Percentiles rank a stretch among this genome's conserved stretches.
Conservation (phyloP, 2,329 filamentous ascomycete genomes). For the Cryoendolithus antarcticus region DNA sequence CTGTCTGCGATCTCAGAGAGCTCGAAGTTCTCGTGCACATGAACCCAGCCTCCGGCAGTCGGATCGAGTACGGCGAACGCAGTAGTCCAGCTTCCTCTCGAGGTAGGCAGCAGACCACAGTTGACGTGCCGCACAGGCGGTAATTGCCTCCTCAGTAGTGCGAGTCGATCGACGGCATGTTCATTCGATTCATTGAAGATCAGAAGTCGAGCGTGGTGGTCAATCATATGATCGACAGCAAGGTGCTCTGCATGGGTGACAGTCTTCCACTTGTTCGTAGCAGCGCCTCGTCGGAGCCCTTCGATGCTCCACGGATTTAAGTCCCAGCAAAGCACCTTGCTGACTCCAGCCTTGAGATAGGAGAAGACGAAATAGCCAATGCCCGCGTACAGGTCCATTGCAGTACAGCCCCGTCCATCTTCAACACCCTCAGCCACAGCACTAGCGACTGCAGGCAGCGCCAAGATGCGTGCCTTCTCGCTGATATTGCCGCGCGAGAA, state of each 20-base stretch:
- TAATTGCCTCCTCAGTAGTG: conserved; percentile 11
- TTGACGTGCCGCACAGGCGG: conserved; percentile 44
- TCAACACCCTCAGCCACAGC: conserved; percentile 21
- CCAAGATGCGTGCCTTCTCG: conserved; percentile 69
- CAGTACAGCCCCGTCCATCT: conserved; percentile 17
- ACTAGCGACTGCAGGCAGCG: conserved; percentile 23
- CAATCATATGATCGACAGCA: neutral
- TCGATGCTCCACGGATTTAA: conserved; percentile 51
- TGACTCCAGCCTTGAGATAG: conserved; percentile 59
- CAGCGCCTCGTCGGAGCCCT: conserved; percentile 30
- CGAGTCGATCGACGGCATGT: conserved; percentile 19
- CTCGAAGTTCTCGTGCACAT: conserved; percentile 50
- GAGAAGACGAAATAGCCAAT: conserved; percentile 91
- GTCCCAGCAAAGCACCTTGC: conserved; percentile 71
- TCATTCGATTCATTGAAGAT: conserved; percentile 32
- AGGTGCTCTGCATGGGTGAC: neutral
- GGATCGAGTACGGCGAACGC: conserved; percentile 38
- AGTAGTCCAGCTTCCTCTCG: conserved; percentile 35
- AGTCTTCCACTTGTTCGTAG: conserved; percentile 27
- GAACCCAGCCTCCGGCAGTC: conserved; percentile 41
- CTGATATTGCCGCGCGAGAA: conserved; percentile 83
- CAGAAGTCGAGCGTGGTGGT: conserved; percentile 16
- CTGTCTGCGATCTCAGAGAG: conserved; percentile 33
- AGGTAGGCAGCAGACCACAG: conserved; percentile 44
- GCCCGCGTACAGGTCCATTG: conserved; percentile 75